A percentile compares a stretch with the other conserved stretches of the same genome.
phyloP scores from a whole-genome alignment of 495 filamentous ascomycete genomes.

The Hypoxylon trugodes region DNA sequence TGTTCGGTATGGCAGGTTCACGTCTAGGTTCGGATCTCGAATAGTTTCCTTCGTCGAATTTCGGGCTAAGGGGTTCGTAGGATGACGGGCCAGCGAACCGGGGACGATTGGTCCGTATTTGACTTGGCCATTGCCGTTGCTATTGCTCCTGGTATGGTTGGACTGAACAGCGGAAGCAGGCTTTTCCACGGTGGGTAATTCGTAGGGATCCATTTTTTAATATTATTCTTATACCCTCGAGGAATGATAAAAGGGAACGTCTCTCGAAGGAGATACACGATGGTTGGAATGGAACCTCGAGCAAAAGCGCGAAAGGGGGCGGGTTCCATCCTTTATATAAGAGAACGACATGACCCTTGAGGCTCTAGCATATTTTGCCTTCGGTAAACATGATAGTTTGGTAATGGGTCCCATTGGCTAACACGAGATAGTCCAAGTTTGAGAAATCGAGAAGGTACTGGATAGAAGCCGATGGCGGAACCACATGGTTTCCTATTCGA shows the following conservation, averaged over 20 bases:
- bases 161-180: no score
- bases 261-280: slow-evolving; percentile 10
- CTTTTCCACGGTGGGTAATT: slow-evolving; percentile 16
- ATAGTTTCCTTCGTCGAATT: slow-evolving; percentile 28
- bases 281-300: slow-evolving; percentile 6
- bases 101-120: slow-evolving; percentile 22
- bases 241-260: background rate
- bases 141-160: background rate
- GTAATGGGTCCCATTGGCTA: slow-evolving; percentile 23
- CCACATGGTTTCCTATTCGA: slow-evolving; percentile 31
- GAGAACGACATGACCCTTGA: slow-evolving; percentile 6
- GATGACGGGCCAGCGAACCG: slow-evolving; percentile 5
- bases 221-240: slow-evolving; percentile 20
- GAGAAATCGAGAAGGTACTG: slow-evolving; percentile 27
- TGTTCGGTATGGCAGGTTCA: slow-evolving; percentile 70
- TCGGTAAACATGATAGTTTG: background rate
- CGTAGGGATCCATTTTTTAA: slow-evolving; percentile 25
- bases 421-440: slow-evolving; percentile 9
- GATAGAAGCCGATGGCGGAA: slow-evolving; percentile 35
- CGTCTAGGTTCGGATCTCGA: slow-evolving; percentile 42
- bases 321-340: slow-evolving; percentile 35
- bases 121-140: slow-evolving; percentile 2
- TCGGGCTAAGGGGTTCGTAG: slow-evolving; percentile 24
- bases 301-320: slow-evolving; percentile 17
- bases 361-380: slow-evolving; percentile 6